A percentile compares a stretch with the other conserved stretches of the same genome.
These are phyloP conservation scores for Moesziomyces sp. DNA, from an alignment of 1,284 basidiomycete genomes.

Conservation along the genomic window DNA sequence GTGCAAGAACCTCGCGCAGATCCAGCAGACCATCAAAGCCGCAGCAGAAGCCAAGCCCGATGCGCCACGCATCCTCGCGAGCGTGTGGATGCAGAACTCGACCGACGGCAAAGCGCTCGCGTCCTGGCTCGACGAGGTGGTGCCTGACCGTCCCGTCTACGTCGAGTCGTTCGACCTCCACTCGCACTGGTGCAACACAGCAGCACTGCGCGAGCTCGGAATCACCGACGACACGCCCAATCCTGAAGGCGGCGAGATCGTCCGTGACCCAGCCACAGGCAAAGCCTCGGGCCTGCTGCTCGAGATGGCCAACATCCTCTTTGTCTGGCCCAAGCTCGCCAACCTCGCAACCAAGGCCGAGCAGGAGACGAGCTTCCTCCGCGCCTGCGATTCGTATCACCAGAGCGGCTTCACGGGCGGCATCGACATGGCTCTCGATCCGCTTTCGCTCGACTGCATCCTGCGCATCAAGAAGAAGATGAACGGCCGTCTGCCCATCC, in stretches of 20 bases:
- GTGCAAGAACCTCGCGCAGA: slow-evolving; percentile 42
- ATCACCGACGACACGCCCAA: slow-evolving; percentile 35
- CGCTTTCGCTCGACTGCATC: slow-evolving; percentile 28
- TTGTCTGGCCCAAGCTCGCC: slow-evolving; percentile 35
- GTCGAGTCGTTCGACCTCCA: slow-evolving; percentile 42
- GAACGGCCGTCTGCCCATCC: slow-evolving; percentile 32
- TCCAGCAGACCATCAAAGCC: slow-evolving; percentile 32
- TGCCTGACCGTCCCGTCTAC: slow-evolving; percentile 43
- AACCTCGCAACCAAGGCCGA: slow-evolving; percentile 23
- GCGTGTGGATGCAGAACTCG: slow-evolving; percentile 47
- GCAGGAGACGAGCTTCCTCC: slow-evolving; percentile 27
- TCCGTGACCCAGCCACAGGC: slow-evolving; percentile 29
- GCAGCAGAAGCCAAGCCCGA: slow-evolving; percentile 33
- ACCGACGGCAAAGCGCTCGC: slow-evolving; percentile 34
- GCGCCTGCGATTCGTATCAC: slow-evolving; percentile 34
- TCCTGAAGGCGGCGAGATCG: slow-evolving; percentile 44
- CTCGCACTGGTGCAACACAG: slow-evolving; percentile 44
- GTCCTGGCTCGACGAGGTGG: slow-evolving; percentile 36
- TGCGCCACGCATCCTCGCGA: slow-evolving; percentile 34
- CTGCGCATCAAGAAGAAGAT: slow-evolving; percentile 26
- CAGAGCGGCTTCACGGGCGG: slow-evolving; percentile 41
- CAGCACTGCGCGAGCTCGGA: slow-evolving; percentile 42
- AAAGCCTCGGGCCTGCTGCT: slow-evolving; percentile 37
- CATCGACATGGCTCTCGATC: slow-evolving; percentile 42
- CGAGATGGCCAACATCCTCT: slow-evolving; percentile 41